Percentiles rank a stretch among this genome's conserved stretches.
Evolutionary conservation across 768 basidiomycete species (phyloP).

Genomic region (Suillus brevipes): DNA sequence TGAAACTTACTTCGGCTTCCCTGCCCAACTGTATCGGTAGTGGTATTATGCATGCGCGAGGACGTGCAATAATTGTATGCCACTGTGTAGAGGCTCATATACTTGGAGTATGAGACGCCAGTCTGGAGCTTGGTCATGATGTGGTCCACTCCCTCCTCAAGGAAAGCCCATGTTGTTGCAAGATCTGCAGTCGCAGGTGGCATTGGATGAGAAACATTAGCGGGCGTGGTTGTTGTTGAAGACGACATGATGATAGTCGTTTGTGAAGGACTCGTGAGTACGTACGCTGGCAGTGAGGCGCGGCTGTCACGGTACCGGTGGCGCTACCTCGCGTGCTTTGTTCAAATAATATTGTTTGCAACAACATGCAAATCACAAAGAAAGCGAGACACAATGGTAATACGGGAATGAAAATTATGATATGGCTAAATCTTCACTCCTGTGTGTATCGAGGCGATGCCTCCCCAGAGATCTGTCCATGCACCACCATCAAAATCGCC

Average conservation of each 20-base stretch:
- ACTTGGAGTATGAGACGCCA: conserved; percentile 86
- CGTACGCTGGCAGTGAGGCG: conserved; percentile 13
- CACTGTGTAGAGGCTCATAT: conserved; percentile 87
- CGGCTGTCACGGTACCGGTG: conserved; percentile 30
- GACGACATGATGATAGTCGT: conserved; percentile 35
- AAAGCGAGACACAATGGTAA: background rate
- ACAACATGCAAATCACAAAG: background rate
- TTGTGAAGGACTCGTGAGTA: conserved; percentile 15
- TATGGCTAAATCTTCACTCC: conserved; percentile 69
- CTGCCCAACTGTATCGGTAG: conserved; percentile 34
- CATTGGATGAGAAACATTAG: conserved; percentile 47
- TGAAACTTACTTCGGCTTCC: conserved; percentile 57
- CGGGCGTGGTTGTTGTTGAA: conserved; percentile 33
- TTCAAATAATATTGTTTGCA: background rate
- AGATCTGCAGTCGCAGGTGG: conserved; percentile 71
- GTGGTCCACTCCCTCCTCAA: conserved; percentile 85
- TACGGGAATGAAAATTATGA: conserved; percentile 2
- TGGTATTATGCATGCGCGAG: conserved; percentile 66
- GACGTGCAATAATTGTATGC: conserved; percentile 98
- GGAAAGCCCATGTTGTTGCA: conserved; percentile 83
- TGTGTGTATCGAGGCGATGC: conserved; percentile 82
- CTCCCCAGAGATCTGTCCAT: conserved; percentile 85
- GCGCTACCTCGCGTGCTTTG: conserved; percentile 21
- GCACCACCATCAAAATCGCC: conserved; percentile 76
- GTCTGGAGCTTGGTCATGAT: conserved; percentile 91